Percentiles rank a stretch among this genome's conserved stretches.
phyloP scores from a whole-genome alignment of 495 filamentous ascomycete genomes.

The Aspergillus nidulans region DNA sequence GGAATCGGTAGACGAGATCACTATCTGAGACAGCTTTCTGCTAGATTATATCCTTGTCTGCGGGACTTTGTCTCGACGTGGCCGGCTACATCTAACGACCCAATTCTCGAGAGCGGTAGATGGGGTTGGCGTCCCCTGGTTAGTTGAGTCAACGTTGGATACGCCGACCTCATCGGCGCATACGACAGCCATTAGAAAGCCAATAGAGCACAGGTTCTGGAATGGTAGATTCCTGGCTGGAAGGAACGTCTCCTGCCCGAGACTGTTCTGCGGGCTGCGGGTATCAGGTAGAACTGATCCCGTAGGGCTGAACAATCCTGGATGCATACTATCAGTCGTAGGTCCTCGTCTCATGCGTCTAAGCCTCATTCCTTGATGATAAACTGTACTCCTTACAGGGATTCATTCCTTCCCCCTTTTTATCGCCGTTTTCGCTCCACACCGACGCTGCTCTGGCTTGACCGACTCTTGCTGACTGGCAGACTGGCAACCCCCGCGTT shows the following conservation, averaged over 20 bases:
- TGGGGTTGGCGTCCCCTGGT: too few species aligned
- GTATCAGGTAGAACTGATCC: not conserved
- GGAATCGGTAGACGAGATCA: not conserved
- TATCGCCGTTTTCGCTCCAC: not conserved
- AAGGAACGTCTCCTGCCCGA: too few species aligned
- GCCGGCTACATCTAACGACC: not conserved
- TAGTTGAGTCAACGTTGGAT: too few species aligned
- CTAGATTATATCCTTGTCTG: not conserved
- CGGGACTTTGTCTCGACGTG: not conserved
- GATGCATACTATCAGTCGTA: not conserved
- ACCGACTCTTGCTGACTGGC: not conserved
- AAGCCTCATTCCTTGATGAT: constrained; percentile 2
- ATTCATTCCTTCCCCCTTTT: constrained; percentile 3
- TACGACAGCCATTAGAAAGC: too few species aligned
- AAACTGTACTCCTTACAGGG: not conserved
- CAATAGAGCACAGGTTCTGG: too few species aligned
- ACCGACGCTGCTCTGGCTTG: not conserved
- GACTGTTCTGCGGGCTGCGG: not conserved
- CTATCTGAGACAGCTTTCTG: not conserved
- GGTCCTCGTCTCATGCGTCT: not conserved
- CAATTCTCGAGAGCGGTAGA: too few species aligned
- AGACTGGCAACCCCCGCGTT: not conserved
- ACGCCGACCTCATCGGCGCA: too few species aligned
- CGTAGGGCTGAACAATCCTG: not conserved
- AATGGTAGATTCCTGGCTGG: too few species aligned